A percentile compares a stretch with the other conserved stretches of the same genome.
These are phyloP conservation scores for Wickerhamomyces xylosicus DNA, from an alignment of 805 yeast genomes.

Conservation along the genomic window DNA sequence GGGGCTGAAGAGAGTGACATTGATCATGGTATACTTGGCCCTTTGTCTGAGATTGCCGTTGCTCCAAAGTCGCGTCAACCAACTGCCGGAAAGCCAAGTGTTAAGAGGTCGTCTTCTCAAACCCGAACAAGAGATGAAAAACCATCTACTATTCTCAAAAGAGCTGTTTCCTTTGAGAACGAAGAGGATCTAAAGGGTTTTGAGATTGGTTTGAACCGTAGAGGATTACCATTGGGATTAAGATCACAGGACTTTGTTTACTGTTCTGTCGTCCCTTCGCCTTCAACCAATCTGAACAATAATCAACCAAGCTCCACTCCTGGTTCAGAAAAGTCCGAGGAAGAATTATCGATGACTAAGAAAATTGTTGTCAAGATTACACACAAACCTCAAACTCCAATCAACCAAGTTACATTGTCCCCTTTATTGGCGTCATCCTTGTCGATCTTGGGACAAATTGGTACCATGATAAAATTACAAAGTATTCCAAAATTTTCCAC, in stretches of 20 bases:
- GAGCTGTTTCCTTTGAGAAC: constrained; percentile 33
- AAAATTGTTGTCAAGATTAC: constrained; percentile 41
- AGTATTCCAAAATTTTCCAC: no score
- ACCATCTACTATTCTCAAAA: constrained; percentile 29
- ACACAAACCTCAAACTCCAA: constrained; percentile 21
- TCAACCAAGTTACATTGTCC: no score
- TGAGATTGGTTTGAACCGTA: no score
- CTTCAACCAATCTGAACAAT: no score
- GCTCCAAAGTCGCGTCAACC: constrained; percentile 51
- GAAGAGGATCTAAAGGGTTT: no score
- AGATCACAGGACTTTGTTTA: no score
- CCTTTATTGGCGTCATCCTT: no score
- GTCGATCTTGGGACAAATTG: no score
- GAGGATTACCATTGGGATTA: no score
- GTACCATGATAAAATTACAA: no score
- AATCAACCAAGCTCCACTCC: no score
- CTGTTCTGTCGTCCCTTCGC: no score
- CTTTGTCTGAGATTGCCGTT: constrained; percentile 61
- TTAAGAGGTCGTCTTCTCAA: constrained; percentile 16
- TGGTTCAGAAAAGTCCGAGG: constrained; percentile 1
- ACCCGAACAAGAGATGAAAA: constrained; percentile 14
- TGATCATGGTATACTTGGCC: constrained; percentile 40
- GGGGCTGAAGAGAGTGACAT: constrained; percentile 7
- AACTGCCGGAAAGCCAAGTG: constrained; percentile 14
- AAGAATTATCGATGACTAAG: constrained; percentile 4